A percentile compares a stretch with the other conserved stretches of the same genome.
Conservation (phyloP, 371 early-diverging fungal species). For the Parasitella parasitica region DNA sequence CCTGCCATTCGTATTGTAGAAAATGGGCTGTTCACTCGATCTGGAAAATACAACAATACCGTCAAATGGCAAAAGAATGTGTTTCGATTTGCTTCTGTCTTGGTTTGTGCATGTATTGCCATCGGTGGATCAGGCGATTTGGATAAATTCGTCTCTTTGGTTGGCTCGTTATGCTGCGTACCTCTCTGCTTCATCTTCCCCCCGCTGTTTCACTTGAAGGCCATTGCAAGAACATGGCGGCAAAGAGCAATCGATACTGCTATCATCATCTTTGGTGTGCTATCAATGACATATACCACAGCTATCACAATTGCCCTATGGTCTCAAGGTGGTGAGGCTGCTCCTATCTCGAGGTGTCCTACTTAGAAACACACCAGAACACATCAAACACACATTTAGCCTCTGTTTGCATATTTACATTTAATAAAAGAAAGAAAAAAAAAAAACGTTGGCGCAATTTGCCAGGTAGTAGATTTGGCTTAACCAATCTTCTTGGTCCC, state of each 20-base stretch:
- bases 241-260: constrained; percentile 50
- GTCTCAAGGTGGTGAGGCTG: constrained; percentile 44
- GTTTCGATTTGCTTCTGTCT: constrained; percentile 61
- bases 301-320: constrained; percentile 72
- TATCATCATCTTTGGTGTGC: constrained; percentile 70
- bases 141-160: constrained; percentile 84
- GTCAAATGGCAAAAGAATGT: constrained; percentile 90
- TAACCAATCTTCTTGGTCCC: no score
- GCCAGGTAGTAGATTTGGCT: no score
- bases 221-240: constrained; percentile 44
- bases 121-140: constrained; percentile 73
- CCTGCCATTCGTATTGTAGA: constrained; percentile 88
- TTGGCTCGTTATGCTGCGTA: constrained; percentile 65
- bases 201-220: constrained; percentile 77
- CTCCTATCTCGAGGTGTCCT: constrained; percentile 42
- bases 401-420: no score
- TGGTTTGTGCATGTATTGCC: constrained; percentile 65
- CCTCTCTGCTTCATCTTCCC: constrained; percentile 83
- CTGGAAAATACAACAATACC: constrained; percentile 60
- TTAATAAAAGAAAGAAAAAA: no score
- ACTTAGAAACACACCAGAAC: constrained; percentile 2
- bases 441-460: no score
- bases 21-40: constrained; percentile 58
- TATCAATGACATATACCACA: constrained; percentile 79
- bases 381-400: no score